phyloP scores from a whole-genome alignment of 306 rosid species.

The Quillaja saponaria region DNA sequence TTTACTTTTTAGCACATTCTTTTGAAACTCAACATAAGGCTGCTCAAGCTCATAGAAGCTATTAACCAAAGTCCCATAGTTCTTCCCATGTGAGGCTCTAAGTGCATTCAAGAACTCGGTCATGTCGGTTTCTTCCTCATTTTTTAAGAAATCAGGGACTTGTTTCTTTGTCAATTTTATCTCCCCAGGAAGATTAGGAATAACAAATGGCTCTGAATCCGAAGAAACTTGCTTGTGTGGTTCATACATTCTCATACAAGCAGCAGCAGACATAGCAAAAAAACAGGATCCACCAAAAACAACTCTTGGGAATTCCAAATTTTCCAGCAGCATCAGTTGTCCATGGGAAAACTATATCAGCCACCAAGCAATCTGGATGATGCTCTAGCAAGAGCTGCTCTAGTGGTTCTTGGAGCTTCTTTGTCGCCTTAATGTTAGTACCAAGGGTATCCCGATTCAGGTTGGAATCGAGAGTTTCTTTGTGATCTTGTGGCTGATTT shows the following conservation, averaged over 20 bases:
- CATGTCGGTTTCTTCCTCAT: not conserved
- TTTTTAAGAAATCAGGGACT: not conserved
- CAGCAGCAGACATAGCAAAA: not conserved
- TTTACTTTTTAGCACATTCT: too few species aligned
- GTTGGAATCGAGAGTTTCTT: too few species aligned
- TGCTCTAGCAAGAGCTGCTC: too few species aligned
- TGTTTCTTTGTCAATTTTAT: conserved; percentile 1
- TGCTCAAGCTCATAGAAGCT: too few species aligned
- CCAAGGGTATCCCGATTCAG: too few species aligned
- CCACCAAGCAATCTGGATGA: not conserved
- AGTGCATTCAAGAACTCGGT: not conserved
- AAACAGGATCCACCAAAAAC: not conserved
- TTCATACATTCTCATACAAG: not conserved
- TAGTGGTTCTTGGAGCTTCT: too few species aligned
- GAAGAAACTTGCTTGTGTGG: conserved; percentile 1
- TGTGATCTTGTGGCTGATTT: too few species aligned
- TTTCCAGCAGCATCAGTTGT: conserved; percentile 18
- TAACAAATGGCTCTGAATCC: conserved; percentile 1
- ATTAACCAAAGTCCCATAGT: too few species aligned
- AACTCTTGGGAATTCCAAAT: not conserved
- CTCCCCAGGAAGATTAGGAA: conserved; percentile 1
- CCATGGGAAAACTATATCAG: conserved; percentile 21
- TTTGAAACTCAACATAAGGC: too few species aligned
- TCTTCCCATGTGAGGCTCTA: too few species aligned
- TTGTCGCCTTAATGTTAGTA: too few species aligned